A percentile compares a stretch with the other conserved stretches of the same genome.
Evolutionary conservation across 2,329 filamentous ascomycete species (phyloP).

Genomic region (Xylariomycetidae sp.): DNA sequence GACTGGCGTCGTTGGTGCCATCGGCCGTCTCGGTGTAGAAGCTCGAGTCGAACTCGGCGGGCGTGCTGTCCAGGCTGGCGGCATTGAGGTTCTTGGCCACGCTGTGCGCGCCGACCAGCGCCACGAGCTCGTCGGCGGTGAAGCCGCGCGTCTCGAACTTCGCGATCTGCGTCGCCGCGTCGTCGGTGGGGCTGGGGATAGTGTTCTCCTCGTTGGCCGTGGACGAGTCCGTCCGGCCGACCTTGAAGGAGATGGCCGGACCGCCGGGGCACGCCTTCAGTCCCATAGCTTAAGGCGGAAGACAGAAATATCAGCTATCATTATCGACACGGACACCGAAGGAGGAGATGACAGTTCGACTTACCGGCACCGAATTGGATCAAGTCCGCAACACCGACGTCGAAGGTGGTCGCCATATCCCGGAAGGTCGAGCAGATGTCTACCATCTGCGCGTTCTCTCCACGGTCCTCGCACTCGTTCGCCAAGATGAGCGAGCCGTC

Average conservation of each 20-base stretch:
- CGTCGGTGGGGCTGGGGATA: conserved; percentile 11
- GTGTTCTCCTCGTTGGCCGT: conserved; percentile 14
- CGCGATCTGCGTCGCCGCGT: conserved; percentile 13
- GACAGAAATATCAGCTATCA: too few relatives aligned
- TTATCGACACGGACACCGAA: too few relatives aligned
- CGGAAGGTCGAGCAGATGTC: conserved; percentile 19
- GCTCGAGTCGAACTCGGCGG: conserved; percentile 15
- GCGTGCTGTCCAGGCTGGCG: conserved; percentile 18
- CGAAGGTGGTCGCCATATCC: conserved; percentile 16
- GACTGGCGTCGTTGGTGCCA: conserved; percentile 15
- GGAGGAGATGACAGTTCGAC: conserved; percentile 6
- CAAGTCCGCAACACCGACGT: conserved; percentile 22
- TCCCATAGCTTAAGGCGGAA: conserved; percentile 24
- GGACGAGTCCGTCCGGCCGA: conserved; percentile 20
- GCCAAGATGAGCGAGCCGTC: conserved; percentile 26
- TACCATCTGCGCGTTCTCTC: conserved; percentile 21
- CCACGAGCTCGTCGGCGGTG: conserved; percentile 19
- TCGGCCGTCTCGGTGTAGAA: conserved; percentile 24
- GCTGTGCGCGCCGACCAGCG: conserved; percentile 23
- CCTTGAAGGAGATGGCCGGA: conserved; percentile 19
- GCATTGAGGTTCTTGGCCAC: conserved; percentile 18
- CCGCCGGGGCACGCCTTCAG: conserved; percentile 18
- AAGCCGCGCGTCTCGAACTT: conserved; percentile 20
- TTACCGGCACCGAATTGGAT: conserved; percentile 27
- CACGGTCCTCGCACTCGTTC: conserved; percentile 20